A percentile compares a stretch with the other conserved stretches of the same genome.
Evolutionary conservation across 129 eudicot species (phyloP).

Genomic region (Centaurea solstitialis): DNA sequence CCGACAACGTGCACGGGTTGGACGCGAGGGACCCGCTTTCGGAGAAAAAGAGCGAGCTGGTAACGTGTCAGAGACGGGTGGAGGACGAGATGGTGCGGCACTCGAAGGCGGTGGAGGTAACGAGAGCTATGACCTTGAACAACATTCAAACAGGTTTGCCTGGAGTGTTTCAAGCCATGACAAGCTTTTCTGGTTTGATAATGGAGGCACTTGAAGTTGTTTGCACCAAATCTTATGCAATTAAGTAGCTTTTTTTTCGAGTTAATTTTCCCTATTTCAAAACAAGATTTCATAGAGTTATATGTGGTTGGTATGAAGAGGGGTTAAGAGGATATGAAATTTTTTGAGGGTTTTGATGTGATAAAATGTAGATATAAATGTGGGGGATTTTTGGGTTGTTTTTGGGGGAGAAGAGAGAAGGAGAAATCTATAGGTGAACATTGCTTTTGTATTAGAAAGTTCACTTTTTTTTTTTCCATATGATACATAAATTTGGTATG

Average conservation of each 20-base stretch:
- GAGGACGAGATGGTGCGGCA: conserved; percentile 86
- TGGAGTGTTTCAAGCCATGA: conserved; percentile 93
- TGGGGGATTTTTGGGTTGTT: conserved; percentile 55
- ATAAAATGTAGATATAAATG: conserved; percentile 57
- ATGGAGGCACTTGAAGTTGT: conserved; percentile 72
- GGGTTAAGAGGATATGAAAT: conserved; percentile 38
- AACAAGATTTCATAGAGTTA: conserved; percentile 15
- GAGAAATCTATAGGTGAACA: conserved; percentile 28
- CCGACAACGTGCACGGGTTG: conserved; percentile 59
- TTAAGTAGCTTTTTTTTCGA: conserved; percentile 35
- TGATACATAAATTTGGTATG: conserved; percentile 33
- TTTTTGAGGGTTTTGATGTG: conserved; percentile 41
- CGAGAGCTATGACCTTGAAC: conserved; percentile 89
- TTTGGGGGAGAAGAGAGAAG: conserved; percentile 42
- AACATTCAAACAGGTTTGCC: conserved; percentile 91
- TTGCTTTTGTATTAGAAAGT: conserved; percentile 48
- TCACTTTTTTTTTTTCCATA: conserved; percentile 25
- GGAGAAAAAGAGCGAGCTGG: conserved; percentile 79
- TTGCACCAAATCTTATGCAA: conserved; percentile 74
- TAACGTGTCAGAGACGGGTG: conserved; percentile 80
- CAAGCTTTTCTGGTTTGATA: conserved; percentile 78
- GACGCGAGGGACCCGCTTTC: conserved; percentile 88
- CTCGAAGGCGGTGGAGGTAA: conserved; percentile 89
- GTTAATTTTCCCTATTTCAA: not conserved
- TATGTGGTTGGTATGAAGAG: conserved; percentile 25